Conservation (phyloP, 257 asterid species). For the Pogostemon cablin region DNA sequence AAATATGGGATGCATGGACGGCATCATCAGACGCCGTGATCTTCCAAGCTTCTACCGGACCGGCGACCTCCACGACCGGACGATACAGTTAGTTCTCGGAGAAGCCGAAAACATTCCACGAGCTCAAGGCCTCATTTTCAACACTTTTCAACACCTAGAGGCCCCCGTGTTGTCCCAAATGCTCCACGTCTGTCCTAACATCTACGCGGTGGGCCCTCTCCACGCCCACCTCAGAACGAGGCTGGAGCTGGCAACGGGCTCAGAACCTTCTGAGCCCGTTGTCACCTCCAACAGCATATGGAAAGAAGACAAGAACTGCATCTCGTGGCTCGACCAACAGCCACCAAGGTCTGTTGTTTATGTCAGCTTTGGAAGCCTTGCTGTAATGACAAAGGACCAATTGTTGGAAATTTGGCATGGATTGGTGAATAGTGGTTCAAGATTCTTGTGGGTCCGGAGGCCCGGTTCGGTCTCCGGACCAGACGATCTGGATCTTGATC, state of each 20-base stretch:
- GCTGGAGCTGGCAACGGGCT: background rate
- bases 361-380: conserved; percentile 70
- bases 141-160: conserved; percentile 70
- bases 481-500: background rate
- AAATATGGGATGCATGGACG: conserved; percentile 60
- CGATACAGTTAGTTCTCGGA: conserved; percentile 33
- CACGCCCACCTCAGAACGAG: conserved; percentile 50
- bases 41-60: conserved; percentile 61
- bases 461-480: conserved; percentile 46
- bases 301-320: conserved; percentile 57
- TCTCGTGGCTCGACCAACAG: conserved; percentile 62
- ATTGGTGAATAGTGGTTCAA: conserved; percentile 60
- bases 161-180: conserved; percentile 47
- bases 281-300: conserved; percentile 42
- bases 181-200: conserved; percentile 42
- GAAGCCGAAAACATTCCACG: conserved; percentile 46
- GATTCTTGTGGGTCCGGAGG: conserved; percentile 63
- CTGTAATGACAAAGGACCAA: conserved; percentile 41
- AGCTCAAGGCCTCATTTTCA: conserved; percentile 68
- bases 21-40: conserved; percentile 70
- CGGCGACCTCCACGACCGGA: conserved; percentile 29
- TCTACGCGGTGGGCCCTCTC: conserved; percentile 71
- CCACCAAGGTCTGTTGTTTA: conserved; percentile 52
- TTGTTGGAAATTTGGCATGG: conserved; percentile 67
- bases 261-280: background rate